These are phyloP conservation scores for Hebeloma cylindrosporum DNA, from an alignment of 768 basidiomycete species.

Conservation along the genomic window DNA sequence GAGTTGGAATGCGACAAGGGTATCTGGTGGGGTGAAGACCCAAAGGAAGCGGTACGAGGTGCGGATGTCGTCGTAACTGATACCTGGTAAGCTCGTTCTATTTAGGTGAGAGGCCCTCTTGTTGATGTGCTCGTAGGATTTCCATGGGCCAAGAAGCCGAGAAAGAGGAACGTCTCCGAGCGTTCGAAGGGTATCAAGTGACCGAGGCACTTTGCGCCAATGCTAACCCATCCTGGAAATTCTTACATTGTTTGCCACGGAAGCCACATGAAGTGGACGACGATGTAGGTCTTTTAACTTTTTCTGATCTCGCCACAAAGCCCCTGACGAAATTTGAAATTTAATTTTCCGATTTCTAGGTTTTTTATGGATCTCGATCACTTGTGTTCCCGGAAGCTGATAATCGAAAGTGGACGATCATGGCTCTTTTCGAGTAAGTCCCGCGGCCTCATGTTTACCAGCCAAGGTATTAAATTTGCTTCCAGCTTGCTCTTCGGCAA, in stretches of 20 bases:
- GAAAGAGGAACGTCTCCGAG: conserved; percentile 79
- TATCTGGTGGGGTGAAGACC: conserved; percentile 76
- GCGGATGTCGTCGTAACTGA: conserved; percentile 98
- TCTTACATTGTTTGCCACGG: conserved; percentile 94
- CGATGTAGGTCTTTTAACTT: conserved; percentile 53
- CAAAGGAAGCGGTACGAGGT: conserved; percentile 80
- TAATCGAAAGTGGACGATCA: conserved; percentile 97
- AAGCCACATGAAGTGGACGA: conserved; percentile 95
- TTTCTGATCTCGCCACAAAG: not conserved
- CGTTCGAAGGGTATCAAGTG: conserved; percentile 92
- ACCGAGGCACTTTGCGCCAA: conserved; percentile 89
- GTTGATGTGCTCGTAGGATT: conserved; percentile 56
- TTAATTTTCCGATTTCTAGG: conserved; percentile 44
- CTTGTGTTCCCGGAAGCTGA: conserved; percentile 94
- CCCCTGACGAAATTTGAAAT: conserved; percentile 1
- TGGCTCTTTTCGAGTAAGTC: conserved; percentile 87
- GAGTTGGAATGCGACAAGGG: conserved; percentile 70
- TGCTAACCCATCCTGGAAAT: conserved; percentile 87
- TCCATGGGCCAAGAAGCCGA: conserved; percentile 99
- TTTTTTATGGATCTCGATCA: conserved; percentile 91
- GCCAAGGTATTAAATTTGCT: not conserved
- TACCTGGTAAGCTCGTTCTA: conserved; percentile 69
- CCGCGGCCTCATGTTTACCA: conserved; percentile 20
- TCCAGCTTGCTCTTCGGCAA: conserved; percentile 48
- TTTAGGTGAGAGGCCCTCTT: not conserved